Base-by-base conservation (phyloP, 1,284 basidiomycete genomes). In the Ceratorhiza oryzae-sativae region DNA sequence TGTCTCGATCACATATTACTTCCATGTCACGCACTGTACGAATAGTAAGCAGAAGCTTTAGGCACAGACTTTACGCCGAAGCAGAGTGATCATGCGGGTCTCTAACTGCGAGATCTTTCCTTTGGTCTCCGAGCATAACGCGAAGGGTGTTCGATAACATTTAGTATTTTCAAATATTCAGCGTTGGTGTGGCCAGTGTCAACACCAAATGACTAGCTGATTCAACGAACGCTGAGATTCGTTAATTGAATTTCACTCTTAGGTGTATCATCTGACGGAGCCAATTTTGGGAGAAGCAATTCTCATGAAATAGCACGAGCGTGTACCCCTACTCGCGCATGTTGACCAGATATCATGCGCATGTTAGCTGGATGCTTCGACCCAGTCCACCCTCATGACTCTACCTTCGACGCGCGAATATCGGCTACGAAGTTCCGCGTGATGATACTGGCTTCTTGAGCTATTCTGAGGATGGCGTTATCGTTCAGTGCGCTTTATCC, bases 351-450 rank as follows among this genome's bases (percentile, higher is more conserved):
- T 15, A n/a, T n/a, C n/a, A 41, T 65, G 45, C 27, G 5, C 46
- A 65, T 39, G 48, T 18, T 65, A 20, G 23, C 42, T 53, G 39
- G 27, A 49, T 15, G 10, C 62, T 65, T 65, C 62, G 34, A 41
- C 23, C 36, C 48, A 41, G 25, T 46, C 53, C 25, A 20, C 34
- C 62, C 62, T 46, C 62, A 53, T 65, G 62, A 32, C 27, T 53
- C 20, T 34, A n/a, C 8, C 62, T 65, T 65, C 62, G 62, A 53
- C 49, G 46, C 42, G n/a, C 48, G 34, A 39, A 51, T 41, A 20
- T 53, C 62, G 49, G 62, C 48, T 51, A 36, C 46, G 32, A 49
- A 13, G 23, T 20, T 27, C 48, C 62, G 62, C 62, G 62, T 65
- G 62, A 65, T 48, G 23, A 20, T 53, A 18, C 20, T 10, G n/a